Conservation (phyloP, 306 rosid genomes). For the Trichosanthes cucumerina region DNA sequence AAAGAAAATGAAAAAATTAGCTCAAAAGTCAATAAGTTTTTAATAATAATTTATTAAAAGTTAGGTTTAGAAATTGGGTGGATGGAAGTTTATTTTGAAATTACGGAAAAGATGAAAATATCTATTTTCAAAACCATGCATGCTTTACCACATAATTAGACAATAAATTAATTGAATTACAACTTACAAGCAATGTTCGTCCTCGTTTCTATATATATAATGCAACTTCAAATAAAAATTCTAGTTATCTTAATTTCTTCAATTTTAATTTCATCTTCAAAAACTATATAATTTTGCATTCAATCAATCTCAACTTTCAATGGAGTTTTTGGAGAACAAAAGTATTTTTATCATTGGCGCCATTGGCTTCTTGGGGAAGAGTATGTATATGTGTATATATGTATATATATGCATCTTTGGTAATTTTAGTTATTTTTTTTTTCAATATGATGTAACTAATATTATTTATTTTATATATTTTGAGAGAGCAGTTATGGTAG, state of each 20-base stretch:
- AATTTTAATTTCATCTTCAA: neutral
- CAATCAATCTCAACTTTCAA: neutral
- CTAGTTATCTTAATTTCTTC: neutral
- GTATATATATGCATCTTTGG: neutral
- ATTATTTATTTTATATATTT: neutral
- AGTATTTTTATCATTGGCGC: neutral
- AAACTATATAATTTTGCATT: neutral
- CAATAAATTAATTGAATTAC: neutral
- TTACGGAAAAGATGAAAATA: too few relatives aligned
- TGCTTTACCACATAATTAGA: neutral
- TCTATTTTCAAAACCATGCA: too few relatives aligned
- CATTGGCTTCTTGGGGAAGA: neutral
- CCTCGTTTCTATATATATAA: neutral
- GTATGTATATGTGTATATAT: neutral
- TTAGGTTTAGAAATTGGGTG: too few relatives aligned
- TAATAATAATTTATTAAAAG: too few relatives aligned
- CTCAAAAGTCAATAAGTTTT: neutral
- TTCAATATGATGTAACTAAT: neutral
- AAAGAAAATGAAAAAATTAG: neutral
- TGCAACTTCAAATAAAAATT: neutral
- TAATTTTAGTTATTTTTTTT: neutral
- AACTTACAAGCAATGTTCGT: neutral
- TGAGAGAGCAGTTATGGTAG: conserved; percentile 42
- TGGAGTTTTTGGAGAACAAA: neutral
- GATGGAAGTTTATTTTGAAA: too few relatives aligned